phyloP scores from a whole-genome alignment of 495 filamentous ascomycete genomes.

The Daldinia bambusicola region DNA sequence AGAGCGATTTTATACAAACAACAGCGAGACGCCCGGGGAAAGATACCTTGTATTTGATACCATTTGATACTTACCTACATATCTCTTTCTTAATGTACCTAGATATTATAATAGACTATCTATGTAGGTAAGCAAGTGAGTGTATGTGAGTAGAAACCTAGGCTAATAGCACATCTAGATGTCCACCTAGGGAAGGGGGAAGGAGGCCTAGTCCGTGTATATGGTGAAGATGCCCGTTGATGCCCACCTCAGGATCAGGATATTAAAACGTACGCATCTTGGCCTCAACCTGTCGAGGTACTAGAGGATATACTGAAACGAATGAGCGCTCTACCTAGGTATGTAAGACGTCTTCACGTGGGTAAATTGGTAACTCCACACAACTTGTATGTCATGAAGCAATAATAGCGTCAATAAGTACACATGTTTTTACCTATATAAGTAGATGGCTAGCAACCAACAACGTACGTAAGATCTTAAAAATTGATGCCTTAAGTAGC shows the following conservation, averaged over 20 bases:
- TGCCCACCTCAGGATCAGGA: background rate
- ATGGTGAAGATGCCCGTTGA: background rate
- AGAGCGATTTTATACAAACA: constrained; percentile 26
- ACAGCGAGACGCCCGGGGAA: background rate
- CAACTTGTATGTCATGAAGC: background rate
- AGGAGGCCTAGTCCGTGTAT: background rate
- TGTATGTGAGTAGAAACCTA: background rate
- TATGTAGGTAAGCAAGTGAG: background rate
- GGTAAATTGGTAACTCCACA: constrained; percentile 3
- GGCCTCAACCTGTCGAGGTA: no score
- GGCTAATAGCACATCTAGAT: background rate
- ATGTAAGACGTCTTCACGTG: constrained; percentile 2
- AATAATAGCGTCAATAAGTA: no score
- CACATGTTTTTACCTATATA: background rate
- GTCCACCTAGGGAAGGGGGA: background rate
- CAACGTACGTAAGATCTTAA: constrained; percentile 23
- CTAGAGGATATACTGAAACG: no score
- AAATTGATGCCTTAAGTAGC: constrained; percentile 20
- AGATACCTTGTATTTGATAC: constrained; percentile 8
- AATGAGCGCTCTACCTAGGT: no score
- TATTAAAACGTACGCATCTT: background rate
- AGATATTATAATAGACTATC: no score
- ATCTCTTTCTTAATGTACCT: no score
- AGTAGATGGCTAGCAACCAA: constrained; percentile 17
- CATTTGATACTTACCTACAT: background rate